Percentiles rank a stretch among this genome's conserved stretches.
Evolutionary conservation across 2,329 filamentous ascomycete genomes (phyloP).

Genomic region (Mycosphaerella sp.): DNA sequence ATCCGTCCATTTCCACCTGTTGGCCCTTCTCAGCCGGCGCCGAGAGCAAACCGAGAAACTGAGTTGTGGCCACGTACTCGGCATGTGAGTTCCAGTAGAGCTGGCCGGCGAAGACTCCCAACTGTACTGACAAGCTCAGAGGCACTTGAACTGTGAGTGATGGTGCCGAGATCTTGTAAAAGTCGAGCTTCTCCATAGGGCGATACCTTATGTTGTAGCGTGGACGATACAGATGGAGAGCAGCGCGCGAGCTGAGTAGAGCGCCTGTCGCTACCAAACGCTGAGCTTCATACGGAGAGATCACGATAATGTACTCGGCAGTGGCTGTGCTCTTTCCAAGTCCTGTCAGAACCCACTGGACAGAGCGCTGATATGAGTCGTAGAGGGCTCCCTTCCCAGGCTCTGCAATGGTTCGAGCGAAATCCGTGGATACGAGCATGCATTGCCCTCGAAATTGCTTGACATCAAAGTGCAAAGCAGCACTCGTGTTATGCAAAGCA

Average conservation of each 20-base stretch:
- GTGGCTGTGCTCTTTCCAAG: background rate
- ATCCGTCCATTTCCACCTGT: conserved; percentile 22
- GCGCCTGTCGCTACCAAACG: conserved; percentile 36
- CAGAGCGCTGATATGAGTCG: conserved; percentile 49
- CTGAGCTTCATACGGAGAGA: conserved; percentile 59
- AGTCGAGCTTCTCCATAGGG: conserved; percentile 43
- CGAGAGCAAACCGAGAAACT: conserved; percentile 45
- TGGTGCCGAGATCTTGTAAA: conserved; percentile 39
- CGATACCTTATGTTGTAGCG: conserved; percentile 37
- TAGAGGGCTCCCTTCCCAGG: conserved; percentile 13
- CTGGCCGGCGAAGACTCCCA: conserved; percentile 64
- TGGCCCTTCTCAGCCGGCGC: conserved; percentile 10
- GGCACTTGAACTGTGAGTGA: conserved; percentile 8
- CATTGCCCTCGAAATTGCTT: background rate
- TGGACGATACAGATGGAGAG: conserved; percentile 49
- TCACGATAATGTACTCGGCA: conserved; percentile 42
- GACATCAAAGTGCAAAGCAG: conserved; percentile 7
- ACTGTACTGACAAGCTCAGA: conserved; percentile 38
- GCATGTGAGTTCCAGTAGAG: conserved; percentile 53
- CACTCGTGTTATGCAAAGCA: conserved; percentile 10
- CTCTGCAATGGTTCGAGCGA: conserved; percentile 6
- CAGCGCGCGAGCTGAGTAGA: conserved; percentile 35
- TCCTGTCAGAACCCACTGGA: conserved; percentile 49
- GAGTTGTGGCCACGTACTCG: conserved; percentile 52
- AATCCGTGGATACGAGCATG: conserved; percentile 10